Evolutionary conservation across 495 filamentous ascomycete species (phyloP).

Genomic region (Aspergillus conjunctus): DNA sequence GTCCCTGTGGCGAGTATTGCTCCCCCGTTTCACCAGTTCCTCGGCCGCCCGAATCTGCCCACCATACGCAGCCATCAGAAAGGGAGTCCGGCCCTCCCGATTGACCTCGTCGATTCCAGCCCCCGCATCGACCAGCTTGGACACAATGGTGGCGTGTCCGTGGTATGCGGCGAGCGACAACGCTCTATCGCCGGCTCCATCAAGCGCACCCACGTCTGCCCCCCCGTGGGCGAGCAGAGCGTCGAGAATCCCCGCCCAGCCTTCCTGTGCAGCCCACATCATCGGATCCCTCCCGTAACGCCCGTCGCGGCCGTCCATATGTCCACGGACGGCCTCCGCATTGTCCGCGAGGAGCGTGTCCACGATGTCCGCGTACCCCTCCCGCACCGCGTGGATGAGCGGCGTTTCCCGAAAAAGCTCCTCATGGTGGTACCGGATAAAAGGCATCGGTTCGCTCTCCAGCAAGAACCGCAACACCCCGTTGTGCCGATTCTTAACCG

Average conservation of each 20-base stretch:
- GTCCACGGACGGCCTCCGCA: too few relatives aligned
- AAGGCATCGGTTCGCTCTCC: neutral
- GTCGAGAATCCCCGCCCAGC: neutral
- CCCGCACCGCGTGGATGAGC: neutral
- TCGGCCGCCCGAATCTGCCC: neutral
- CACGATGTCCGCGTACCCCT: neutral
- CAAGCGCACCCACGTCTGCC: neutral
- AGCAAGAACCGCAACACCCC: neutral
- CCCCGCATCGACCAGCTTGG: neutral
- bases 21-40: neutral
- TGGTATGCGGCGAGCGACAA: neutral
- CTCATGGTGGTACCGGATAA: neutral
- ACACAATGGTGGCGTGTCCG: neutral
- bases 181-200: neutral
- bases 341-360: neutral
- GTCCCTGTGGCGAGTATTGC: neutral
- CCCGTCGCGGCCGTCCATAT: neutral
- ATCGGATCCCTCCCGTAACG: neutral
- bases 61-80: neutral
- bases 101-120: neutral
- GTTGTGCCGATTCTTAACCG: neutral
- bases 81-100: neutral
- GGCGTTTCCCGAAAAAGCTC: neutral
- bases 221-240: neutral
- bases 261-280: neutral